A percentile compares a stretch with the other conserved stretches of the same genome.
These are phyloP conservation scores for Boehmeria nivea DNA, from an alignment of 306 rosid species.

Conservation along the genomic window DNA sequence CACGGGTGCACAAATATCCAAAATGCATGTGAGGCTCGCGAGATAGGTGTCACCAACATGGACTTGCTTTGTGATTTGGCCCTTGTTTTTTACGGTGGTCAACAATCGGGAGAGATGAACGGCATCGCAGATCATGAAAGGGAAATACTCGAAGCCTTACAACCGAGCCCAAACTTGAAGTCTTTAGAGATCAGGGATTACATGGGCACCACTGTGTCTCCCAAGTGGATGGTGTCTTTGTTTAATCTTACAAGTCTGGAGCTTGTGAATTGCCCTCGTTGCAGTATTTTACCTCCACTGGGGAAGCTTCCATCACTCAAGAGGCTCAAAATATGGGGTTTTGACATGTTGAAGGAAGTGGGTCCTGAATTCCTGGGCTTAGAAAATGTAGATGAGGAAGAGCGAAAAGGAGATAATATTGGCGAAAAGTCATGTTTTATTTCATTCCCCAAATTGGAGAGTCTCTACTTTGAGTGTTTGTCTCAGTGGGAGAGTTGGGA, in stretches of 20 bases:
- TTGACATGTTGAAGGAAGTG: background rate
- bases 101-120: background rate
- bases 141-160: constrained; percentile 4
- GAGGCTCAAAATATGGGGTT: background rate
- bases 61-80: background rate
- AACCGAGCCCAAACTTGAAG: constrained; percentile 11
- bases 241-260: background rate
- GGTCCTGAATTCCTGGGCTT: constrained; percentile 13
- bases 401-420: background rate
- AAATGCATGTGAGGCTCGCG: background rate
- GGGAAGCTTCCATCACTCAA: constrained; percentile 7
- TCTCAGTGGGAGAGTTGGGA: constrained; percentile 2
- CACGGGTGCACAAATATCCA: background rate
- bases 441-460: constrained; percentile 6
- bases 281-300: constrained; percentile 4
- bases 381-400: background rate
- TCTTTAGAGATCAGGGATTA: background rate
- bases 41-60: background rate
- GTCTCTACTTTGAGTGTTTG: background rate
- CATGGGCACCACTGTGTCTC: background rate
- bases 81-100: background rate
- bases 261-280: background rate
- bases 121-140: background rate
- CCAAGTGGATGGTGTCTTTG: constrained; percentile 6
- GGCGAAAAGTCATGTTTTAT: background rate